Evolutionary conservation across 1,284 basidiomycete genomes (phyloP).

Genomic region (Pholiota adiposa): DNA sequence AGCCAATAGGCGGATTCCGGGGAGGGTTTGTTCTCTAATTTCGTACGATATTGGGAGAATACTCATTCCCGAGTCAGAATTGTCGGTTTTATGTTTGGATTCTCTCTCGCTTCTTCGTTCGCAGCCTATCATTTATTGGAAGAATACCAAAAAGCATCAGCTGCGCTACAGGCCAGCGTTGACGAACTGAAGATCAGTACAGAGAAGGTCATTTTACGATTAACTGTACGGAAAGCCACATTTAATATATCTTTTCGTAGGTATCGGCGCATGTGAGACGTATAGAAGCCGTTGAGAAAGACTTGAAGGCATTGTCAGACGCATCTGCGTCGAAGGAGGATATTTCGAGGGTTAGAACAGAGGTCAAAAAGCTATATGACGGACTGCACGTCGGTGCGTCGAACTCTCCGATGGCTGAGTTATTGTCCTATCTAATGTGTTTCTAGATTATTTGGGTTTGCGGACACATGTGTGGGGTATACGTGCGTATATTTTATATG

Average conservation of each 20-base stretch:
- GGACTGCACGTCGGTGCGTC: conserved; percentile 74
- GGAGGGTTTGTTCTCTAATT: conserved; percentile 60
- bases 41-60: not conserved
- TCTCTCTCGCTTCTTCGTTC: conserved; percentile 82
- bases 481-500: conserved; percentile 54
- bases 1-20: conserved; percentile 84
- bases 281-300: conserved; percentile 89
- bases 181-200: conserved; percentile 87
- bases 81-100: conserved; percentile 88
- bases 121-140: conserved; percentile 89
- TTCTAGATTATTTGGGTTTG: conserved; percentile 74
- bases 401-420: not conserved
- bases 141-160: conserved; percentile 88
- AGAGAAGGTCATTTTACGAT: conserved; percentile 58
- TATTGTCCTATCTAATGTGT: not conserved
- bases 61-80: conserved; percentile 55
- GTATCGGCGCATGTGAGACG: conserved; percentile 84
- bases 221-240: not conserved
- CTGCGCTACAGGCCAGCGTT: conserved; percentile 83
- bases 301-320: conserved; percentile 77
- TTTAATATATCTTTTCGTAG: conserved; percentile 40
- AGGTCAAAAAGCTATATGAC: conserved; percentile 87
- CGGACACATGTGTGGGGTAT: conserved; percentile 83
- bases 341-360: conserved; percentile 70
- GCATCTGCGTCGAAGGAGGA: conserved; percentile 79